Evolutionary conservation across 2,329 filamentous ascomycete species (phyloP).

Genomic region (Mariannaea sp.): DNA sequence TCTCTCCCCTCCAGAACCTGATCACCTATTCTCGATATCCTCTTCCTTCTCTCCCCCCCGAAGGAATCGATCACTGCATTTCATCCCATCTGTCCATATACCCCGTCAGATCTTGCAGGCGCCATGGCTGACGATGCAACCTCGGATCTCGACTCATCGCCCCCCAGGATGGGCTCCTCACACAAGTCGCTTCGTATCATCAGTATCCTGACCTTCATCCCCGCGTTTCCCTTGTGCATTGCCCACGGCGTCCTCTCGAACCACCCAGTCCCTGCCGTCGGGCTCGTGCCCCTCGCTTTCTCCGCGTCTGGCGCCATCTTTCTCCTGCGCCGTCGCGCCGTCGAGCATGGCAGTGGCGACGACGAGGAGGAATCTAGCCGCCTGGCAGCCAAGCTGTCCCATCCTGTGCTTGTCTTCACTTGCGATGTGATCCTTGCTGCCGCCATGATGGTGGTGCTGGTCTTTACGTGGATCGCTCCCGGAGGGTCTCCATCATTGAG

Average conservation of each 20-base stretch:
- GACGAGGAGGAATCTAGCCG: conserved; percentile 3
- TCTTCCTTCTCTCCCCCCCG: too few relatives aligned
- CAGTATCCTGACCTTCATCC: conserved; percentile 44
- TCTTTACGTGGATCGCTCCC: conserved; percentile 47
- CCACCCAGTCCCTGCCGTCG: conserved; percentile 44
- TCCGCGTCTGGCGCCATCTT: conserved; percentile 40
- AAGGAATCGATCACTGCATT: too few relatives aligned
- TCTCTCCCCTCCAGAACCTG: background rate
- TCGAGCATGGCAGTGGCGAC: background rate
- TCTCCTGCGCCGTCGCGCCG: conserved; percentile 28
- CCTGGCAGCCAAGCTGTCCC: conserved; percentile 13
- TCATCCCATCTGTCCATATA: background rate
- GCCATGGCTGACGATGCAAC: conserved; percentile 25
- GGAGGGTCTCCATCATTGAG: conserved; percentile 38
- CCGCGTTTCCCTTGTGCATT: conserved; percentile 47
- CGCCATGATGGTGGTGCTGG: conserved; percentile 46
- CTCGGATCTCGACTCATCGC: conserved; percentile 22
- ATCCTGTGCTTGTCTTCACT: conserved; percentile 46
- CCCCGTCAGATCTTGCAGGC: background rate
- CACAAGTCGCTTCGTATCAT: conserved; percentile 41
- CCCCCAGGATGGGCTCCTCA: conserved; percentile 19
- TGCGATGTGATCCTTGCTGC: conserved; percentile 45
- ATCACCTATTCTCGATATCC: background rate
- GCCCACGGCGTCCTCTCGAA: conserved; percentile 45
- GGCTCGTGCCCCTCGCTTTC: conserved; percentile 46